Conservation (phyloP, 2,329 filamentous ascomycete genomes). For the Trichoderma citrinoviride region DNA sequence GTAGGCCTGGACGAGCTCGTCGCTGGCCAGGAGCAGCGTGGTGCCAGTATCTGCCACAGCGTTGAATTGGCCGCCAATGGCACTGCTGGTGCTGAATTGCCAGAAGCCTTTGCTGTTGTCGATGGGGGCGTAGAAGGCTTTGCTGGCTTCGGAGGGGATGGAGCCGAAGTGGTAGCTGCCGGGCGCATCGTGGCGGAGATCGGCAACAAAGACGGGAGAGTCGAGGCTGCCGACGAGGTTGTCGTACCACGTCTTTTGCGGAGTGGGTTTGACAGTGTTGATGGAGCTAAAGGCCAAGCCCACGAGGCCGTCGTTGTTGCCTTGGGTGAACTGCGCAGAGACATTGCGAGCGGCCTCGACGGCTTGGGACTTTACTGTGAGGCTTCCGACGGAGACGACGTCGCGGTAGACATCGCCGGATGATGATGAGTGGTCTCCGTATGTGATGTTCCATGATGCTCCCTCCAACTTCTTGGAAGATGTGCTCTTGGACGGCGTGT, state of each 20-base stretch:
- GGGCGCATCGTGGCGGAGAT: conserved; percentile 51
- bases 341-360: conserved; percentile 44
- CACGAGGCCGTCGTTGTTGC: conserved; percentile 44
- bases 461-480: conserved; percentile 39
- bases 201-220: conserved; percentile 61
- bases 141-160: conserved; percentile 58
- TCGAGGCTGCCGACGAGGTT: conserved; percentile 29
- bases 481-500: conserved; percentile 39
- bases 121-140: conserved; percentile 60
- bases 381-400: conserved; percentile 41
- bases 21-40: conserved; percentile 58
- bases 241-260: conserved; percentile 45
- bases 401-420: conserved; percentile 45
- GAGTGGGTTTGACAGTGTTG: conserved; percentile 42
- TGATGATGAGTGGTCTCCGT: conserved; percentile 45
- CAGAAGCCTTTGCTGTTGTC: conserved; percentile 65
- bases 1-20: conserved; percentile 48
- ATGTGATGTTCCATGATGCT: conserved; percentile 42
- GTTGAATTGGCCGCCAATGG: conserved; percentile 33
- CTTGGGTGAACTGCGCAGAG: conserved; percentile 40
- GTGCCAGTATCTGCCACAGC: conserved; percentile 59
- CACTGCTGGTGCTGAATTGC: conserved; percentile 35
- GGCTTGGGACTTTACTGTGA: conserved; percentile 42
- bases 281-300: conserved; percentile 44
- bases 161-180: conserved; percentile 73